phyloP scores from a whole-genome alignment of 345 rosid genomes.

The Brassica juncea region DNA sequence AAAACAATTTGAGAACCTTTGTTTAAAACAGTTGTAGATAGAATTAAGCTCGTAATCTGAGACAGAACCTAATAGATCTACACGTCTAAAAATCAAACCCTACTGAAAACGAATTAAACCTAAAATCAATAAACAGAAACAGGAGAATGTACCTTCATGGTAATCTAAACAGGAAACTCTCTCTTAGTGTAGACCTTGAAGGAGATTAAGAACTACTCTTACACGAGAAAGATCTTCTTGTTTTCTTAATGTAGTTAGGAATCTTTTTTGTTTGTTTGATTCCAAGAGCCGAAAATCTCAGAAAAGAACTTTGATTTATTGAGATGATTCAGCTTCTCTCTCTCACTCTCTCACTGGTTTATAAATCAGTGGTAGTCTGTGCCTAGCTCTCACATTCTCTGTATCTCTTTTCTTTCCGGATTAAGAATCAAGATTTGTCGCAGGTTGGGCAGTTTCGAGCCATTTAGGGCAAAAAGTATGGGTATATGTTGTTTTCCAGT shows the following conservation, averaged over 20 bases:
- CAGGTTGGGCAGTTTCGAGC: neutral
- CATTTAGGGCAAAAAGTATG: neutral
- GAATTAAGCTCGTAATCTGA: neutral
- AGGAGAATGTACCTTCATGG: neutral
- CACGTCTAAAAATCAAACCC: neutral
- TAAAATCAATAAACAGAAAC: neutral
- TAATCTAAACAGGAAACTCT: neutral
- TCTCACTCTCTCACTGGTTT: neutral
- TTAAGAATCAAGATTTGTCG: neutral
- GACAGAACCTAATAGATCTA: neutral
- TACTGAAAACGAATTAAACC: neutral
- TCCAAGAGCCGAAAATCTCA: neutral
- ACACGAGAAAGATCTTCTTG: neutral
- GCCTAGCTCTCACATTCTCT: neutral
- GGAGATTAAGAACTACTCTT: neutral
- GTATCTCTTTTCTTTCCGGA: neutral
- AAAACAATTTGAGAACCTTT: neutral
- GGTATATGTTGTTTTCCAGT: neutral
- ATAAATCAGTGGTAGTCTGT: neutral
- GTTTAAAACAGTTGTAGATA: neutral
- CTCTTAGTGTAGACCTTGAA: neutral
- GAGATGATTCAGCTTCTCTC: neutral
- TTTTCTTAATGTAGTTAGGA: neutral
- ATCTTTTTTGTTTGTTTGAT: neutral
- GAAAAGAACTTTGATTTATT: neutral